Conservation (phyloP, 345 rosid species). For the Turritis glabra region DNA sequence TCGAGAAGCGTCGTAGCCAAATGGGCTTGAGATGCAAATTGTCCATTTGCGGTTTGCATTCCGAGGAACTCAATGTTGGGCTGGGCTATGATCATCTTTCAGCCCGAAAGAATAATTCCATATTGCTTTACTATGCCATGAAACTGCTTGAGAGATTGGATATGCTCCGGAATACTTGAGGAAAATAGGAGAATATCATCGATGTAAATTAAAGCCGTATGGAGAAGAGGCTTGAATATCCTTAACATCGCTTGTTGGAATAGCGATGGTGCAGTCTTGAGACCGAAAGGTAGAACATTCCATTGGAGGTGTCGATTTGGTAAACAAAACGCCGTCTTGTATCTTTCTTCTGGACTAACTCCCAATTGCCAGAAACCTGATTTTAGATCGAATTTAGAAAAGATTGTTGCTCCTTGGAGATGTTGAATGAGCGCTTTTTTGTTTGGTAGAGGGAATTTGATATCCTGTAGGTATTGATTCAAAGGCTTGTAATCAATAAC, state of each 20-base stretch:
- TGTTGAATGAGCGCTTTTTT: not conserved
- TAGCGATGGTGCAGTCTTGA: not conserved
- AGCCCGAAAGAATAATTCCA: not conserved
- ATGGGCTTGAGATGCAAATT: not conserved
- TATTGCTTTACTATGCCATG: rapidly evolving
- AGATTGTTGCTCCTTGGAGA: not conserved
- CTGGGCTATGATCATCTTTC: conserved; percentile 2
- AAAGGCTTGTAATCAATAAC: not conserved
- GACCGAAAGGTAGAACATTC: not conserved
- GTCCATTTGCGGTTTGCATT: not conserved
- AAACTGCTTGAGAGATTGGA: not conserved
- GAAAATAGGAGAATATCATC: not conserved
- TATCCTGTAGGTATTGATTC: not conserved
- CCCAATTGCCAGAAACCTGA: not conserved
- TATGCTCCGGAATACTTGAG: rapidly evolving
- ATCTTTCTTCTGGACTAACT: not conserved
- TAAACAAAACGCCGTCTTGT: not conserved
- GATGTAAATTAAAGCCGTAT: not conserved
- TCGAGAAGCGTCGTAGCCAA: not conserved
- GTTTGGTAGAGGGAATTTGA: not conserved
- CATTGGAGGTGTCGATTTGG: not conserved
- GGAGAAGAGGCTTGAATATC: not conserved
- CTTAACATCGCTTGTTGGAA: not conserved
- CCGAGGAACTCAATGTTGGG: not conserved
- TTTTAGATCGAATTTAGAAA: not conserved